A percentile compares a stretch with the other conserved stretches of the same genome.
Conservation (phyloP, 2,329 filamentous ascomycete genomes). For the Colletotrichum sp. region DNA sequence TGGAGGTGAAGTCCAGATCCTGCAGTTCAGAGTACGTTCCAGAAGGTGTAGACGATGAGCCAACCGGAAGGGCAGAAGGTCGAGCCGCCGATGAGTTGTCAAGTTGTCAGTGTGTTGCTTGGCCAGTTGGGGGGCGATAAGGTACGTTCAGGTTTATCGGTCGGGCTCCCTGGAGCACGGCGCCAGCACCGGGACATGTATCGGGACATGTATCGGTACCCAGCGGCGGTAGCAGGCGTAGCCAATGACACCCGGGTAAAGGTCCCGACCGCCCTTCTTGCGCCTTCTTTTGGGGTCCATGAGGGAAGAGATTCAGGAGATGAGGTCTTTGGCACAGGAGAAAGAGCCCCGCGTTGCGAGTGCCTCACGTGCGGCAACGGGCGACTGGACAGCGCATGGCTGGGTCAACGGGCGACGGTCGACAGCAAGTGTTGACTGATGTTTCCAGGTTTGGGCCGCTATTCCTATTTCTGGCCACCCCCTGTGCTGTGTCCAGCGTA, state of each 20-base stretch:
- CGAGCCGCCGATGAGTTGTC: conserved; percentile 20
- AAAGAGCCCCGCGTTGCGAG: conserved; percentile 10
- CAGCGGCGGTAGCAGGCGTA: not conserved
- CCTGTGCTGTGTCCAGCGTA: not conserved
- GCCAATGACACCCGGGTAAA: not conserved
- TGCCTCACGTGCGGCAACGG: conserved; percentile 14
- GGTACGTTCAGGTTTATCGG: not conserved
- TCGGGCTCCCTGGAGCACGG: not conserved
- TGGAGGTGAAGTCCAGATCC: conserved; percentile 4
- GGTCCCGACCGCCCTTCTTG: conserved; percentile 12
- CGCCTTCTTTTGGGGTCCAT: not conserved
- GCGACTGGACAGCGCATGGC: not conserved
- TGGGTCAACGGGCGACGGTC: not conserved
- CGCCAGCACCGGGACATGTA: not conserved
- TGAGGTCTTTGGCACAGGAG: not conserved
- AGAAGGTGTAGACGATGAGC: conserved; percentile 7
- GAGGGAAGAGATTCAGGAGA: not conserved
- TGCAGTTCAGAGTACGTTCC: not conserved
- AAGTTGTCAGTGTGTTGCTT: not conserved
- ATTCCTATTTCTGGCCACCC: not conserved
- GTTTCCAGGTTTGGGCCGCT: conserved; percentile 16
- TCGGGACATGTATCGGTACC: not conserved
- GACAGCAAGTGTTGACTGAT: not conserved
- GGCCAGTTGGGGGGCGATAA: not conserved
- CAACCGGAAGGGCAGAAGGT: conserved; percentile 13